These are phyloP conservation scores for Sabuloglossum arenarium DNA, from an alignment of 495 filamentous ascomycete species.

Conservation along the genomic window DNA sequence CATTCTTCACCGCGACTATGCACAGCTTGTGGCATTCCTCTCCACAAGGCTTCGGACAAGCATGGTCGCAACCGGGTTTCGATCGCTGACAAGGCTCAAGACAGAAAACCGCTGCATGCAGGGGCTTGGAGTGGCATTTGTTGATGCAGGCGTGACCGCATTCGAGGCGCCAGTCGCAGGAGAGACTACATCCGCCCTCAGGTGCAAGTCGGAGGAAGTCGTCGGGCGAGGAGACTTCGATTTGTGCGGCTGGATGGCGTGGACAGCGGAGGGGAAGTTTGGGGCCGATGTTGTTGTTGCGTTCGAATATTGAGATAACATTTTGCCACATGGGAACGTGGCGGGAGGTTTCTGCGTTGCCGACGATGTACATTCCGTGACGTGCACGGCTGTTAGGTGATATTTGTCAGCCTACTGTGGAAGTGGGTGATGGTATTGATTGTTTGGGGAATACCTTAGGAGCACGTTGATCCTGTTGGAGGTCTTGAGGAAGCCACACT, in stretches of 20 bases:
- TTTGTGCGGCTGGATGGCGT: constrained; percentile 37
- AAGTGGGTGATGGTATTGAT: neutral
- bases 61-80: constrained; percentile 35
- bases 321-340: constrained; percentile 48
- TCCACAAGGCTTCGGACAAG: constrained; percentile 39
- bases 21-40: constrained; percentile 32
- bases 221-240: constrained; percentile 34
- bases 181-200: constrained; percentile 47
- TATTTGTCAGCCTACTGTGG: no score
- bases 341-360: constrained; percentile 37
- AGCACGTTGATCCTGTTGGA: constrained; percentile 68
- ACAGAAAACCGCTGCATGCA: constrained; percentile 45
- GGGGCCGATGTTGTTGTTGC: constrained; percentile 28
- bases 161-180: constrained; percentile 34
- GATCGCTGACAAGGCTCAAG: constrained; percentile 36
- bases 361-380: constrained; percentile 74
- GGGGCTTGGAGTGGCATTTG: constrained; percentile 44
- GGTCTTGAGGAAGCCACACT: constrained; percentile 55
- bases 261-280: constrained; percentile 40
- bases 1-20: constrained; percentile 18
- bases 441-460: constrained; percentile 21
- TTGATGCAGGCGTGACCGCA: constrained; percentile 55
- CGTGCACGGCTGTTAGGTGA: constrained; percentile 28
- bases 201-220: constrained; percentile 41
- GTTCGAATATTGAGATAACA: constrained; percentile 33